Evolutionary conservation across 2,329 filamentous ascomycete genomes (phyloP), one percentile per base, ranked within the genome.

Genomic region (Domatiomyces globalis): DNA sequence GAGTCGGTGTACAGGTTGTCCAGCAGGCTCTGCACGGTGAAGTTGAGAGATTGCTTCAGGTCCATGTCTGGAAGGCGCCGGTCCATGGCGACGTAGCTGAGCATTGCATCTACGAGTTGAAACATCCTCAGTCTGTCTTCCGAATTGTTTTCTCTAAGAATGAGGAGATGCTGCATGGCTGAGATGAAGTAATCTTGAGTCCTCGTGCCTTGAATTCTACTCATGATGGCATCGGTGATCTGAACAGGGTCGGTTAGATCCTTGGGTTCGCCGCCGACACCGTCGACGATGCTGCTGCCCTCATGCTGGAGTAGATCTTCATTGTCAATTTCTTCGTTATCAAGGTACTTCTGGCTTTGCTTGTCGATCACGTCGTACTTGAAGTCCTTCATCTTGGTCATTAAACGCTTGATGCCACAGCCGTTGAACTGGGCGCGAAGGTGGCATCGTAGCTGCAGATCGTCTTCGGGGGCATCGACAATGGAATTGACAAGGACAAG

Each of bases 11-110:
- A 92, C 49, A 98, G 75, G 70, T 94, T 94, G 71, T 96, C 92
- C 56, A 98, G 75, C 60, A 98, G 75, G 67, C 81, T 94, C 70
- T 96, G 92, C 8, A 98, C 92, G 0, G 90, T 95, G 63, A 96
- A 96, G 67, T 94, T 95, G 58, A 98, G 78, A 64, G 88, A 94
- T 67, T 96, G 90, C 72, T 95, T 95, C 54, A 98, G 78, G 66
- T 98, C 92, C 81, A 96, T 90, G 68, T 98, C 90, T 42, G 92
- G 92, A 58, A 96, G 70, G 57, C 92, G 79, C 63, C 92, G 80
- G 68, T 98, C 92, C 90, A 98, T 98, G 61, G 90, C 90, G 56
- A 98, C 90, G 68, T 96, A 96, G 68, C 88, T 95, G 58, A 98
- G 80, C 88, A 96, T 96, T n/a, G 87, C 84, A 69, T 98, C 92